Percentiles rank a stretch among this genome's conserved stretches.
These are phyloP conservation scores for Neofusicoccum parvum DNA, from an alignment of 2,329 filamentous ascomycete genomes.

Conservation along the genomic window DNA sequence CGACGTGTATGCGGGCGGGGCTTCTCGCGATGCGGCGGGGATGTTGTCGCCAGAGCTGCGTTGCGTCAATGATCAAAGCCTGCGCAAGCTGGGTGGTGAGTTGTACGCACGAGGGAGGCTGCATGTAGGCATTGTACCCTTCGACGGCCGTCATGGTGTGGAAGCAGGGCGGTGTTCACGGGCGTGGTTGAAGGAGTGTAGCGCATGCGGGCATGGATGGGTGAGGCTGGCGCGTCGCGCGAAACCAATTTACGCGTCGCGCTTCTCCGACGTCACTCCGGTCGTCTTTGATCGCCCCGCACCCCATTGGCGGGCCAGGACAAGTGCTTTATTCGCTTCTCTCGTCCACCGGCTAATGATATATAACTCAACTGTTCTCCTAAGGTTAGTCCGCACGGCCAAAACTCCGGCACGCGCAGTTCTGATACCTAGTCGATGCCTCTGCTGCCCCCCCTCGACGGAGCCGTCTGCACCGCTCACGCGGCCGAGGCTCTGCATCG, in stretches of 20 bases:
- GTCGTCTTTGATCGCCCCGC: not conserved
- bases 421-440: constrained; percentile 15
- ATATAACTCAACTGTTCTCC: not conserved
- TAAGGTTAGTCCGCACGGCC: constrained; percentile 18
- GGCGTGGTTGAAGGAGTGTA: not conserved
- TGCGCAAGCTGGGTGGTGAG: not conserved
- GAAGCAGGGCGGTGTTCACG: not conserved
- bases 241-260: constrained; percentile 11
- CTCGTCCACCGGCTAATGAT: not conserved
- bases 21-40: constrained; percentile 8
- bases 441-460: not conserved
- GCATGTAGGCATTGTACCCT: not conserved
- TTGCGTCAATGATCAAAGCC: not conserved
- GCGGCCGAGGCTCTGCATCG: constrained; percentile 13
- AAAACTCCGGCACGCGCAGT: constrained; percentile 9
- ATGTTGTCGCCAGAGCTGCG: constrained; percentile 10
- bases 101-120: not conserved
- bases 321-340: not conserved
- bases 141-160: not conserved
- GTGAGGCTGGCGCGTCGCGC: not conserved
- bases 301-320: not conserved
- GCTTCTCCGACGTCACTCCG: not conserved
- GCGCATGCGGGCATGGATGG: not conserved
- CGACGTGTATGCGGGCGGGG: constrained; percentile 68
- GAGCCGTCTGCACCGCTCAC: constrained; percentile 7